Evolutionary conservation across 2,329 filamentous ascomycete genomes (phyloP), one percentile per base, ranked within the genome.

Genomic region (Aspergillus intermedius): DNA sequence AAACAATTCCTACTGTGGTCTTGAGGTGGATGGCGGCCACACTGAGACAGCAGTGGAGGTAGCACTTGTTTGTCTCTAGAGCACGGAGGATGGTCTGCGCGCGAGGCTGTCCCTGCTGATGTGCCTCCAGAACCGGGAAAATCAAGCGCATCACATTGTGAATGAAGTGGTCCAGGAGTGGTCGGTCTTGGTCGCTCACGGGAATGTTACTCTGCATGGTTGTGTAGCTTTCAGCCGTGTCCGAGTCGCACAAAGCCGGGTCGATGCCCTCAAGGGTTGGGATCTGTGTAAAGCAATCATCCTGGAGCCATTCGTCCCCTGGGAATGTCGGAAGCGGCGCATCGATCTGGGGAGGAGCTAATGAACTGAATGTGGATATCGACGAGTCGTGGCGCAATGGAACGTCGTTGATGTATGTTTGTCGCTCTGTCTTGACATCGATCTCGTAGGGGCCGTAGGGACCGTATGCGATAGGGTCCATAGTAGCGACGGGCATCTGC

Each of bases 21-120:
- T 96, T 96, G 71, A 88, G 82, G 72, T 98, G 93, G 64, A 94
- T 88, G 2, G 91, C 91, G 7, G 93, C 84, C 51, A 94, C 89
- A 75, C 89, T 94, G 53, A 98, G 77, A 72, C 91, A 97, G 75
- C 91, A 96, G 76, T 97, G 91, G 28, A 96, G 79, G 69, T 96
- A 98, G 57, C 84, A 86, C 69, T 88, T 91, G 79, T 97, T 98
- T 59, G 81, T 87, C 66, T 94, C 88, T 30, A 98, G 78, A 6
- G 91, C 88, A 4, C 88, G 89, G 13, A 97, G 80, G 57, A 97
- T 86, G 52, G 95, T 80, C 60, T 93, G 86, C 2, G 87, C 84
- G 52, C 85, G 82, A 34, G 89, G 83, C 1, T 86, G 87, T 35
- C 89, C 89, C 60, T 88, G 87, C 66, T 94, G 89, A 67, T 93